Evolutionary conservation across 2,329 filamentous ascomycete species (phyloP).

Genomic region (Aspergillus terreus): DNA sequence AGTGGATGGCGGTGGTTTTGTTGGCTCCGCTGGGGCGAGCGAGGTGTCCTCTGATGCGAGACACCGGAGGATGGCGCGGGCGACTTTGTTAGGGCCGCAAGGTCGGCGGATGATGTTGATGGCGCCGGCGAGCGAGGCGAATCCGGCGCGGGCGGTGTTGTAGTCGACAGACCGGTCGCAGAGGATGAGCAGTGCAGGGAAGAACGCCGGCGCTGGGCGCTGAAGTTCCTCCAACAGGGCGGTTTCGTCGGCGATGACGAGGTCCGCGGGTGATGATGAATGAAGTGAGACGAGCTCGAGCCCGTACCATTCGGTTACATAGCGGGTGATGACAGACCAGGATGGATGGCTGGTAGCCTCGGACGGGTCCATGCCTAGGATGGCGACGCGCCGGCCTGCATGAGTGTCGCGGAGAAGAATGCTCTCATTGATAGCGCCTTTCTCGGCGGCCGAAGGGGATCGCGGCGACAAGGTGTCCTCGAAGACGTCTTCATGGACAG

Average conservation of each 20-base stretch:
- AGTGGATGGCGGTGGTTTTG: conserved; percentile 2
- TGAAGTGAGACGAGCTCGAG: conserved; percentile 32
- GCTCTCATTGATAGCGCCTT: conserved; percentile 21
- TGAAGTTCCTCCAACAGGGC: conserved; percentile 15
- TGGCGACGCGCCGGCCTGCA: conserved; percentile 23
- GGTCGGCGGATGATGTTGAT: conserved; percentile 39
- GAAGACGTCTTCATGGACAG: conserved; percentile 18
- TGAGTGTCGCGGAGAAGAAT: conserved; percentile 24
- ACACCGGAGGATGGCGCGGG: conserved; percentile 32
- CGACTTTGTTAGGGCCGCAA: conserved; percentile 40
- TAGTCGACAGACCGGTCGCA: conserved; percentile 37
- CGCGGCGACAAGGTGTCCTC: conserved; percentile 15
- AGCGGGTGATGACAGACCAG: conserved; percentile 27
- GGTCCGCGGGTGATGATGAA: conserved; percentile 25
- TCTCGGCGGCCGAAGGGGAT: conserved; percentile 7
- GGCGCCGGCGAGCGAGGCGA: conserved; percentile 27
- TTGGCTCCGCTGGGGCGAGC: background rate
- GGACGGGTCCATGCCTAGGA: conserved; percentile 24
- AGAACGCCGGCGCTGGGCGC: background rate
- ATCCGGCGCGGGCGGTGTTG: conserved; percentile 22
- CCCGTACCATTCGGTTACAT: conserved; percentile 36
- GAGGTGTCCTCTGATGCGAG: conserved; percentile 13
- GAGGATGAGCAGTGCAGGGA: conserved; percentile 35
- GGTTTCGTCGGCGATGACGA: conserved; percentile 33
- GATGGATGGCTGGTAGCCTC: conserved; percentile 14